phyloP scores from a whole-genome alignment of 164 flowering plant species.

The Chimonanthus salicifolius region DNA sequence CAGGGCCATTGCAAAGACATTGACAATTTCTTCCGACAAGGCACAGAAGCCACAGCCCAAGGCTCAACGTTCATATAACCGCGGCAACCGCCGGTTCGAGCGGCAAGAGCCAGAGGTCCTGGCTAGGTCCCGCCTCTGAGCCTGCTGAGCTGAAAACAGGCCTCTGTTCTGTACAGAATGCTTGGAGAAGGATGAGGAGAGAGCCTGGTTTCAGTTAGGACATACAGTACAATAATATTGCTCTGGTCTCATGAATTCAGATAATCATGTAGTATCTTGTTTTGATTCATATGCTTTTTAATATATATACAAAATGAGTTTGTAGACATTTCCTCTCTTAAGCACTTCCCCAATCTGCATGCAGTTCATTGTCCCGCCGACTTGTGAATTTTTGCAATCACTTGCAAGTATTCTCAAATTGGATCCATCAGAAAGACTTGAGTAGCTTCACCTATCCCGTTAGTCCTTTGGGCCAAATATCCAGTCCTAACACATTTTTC shows the following conservation, averaged over 20 bases:
- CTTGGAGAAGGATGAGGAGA: background rate
- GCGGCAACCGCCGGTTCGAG: background rate
- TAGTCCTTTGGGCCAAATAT: no score
- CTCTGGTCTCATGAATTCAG: background rate
- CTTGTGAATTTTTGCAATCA: no score
- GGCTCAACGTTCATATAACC: constrained; percentile 1
- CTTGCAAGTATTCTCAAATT: no score
- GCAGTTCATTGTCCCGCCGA: no score
- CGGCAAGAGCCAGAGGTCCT: constrained; percentile 7
- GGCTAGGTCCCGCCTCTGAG: constrained; percentile 10
- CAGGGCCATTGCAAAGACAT: constrained; percentile 25
- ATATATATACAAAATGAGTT: no score
- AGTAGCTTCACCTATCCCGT: no score
- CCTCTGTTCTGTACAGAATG: background rate
- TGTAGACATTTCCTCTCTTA: no score
- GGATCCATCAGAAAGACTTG: no score
- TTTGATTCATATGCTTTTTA: background rate
- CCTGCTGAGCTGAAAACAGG: background rate
- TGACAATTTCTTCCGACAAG: background rate
- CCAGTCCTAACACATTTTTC: no score
- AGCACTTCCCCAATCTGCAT: no score
- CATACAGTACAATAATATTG: background rate
- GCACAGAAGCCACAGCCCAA: constrained; percentile 8
- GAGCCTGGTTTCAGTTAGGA: background rate
- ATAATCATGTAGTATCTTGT: background rate